Evolutionary conservation across 2,329 filamentous ascomycete species (phyloP).

Genomic region (Calonectria leucothoes): DNA sequence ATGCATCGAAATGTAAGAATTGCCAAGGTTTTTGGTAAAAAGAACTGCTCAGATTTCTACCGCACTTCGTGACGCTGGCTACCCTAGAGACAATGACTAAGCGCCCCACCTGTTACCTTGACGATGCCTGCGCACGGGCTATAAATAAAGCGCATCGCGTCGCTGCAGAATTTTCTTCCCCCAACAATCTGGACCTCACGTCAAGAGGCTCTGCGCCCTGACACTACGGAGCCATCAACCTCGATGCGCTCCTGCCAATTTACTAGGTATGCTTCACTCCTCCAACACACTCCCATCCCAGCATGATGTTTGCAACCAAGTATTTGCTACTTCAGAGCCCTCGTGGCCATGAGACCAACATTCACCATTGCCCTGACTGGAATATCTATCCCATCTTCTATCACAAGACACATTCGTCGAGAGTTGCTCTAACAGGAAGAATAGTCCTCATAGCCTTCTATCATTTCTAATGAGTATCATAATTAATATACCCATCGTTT

Average conservation of each 20-base stretch:
- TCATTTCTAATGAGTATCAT: neutral
- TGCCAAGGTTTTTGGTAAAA: too few relatives aligned
- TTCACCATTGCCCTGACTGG: constrained; percentile 5
- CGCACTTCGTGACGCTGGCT: neutral
- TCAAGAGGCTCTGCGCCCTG: neutral
- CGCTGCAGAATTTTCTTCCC: neutral
- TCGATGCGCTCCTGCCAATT: neutral
- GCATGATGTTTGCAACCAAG: constrained; percentile 6
- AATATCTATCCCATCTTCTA: neutral
- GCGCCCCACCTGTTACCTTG: neutral
- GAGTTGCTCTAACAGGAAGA: neutral
- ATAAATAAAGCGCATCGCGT: neutral
- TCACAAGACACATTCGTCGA: neutral
- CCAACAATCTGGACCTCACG: neutral
- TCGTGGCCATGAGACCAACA: neutral
- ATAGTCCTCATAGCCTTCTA: neutral
- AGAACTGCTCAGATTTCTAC: too few relatives aligned
- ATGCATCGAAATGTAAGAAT: too few relatives aligned
- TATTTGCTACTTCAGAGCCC: constrained; percentile 9
- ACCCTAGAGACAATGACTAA: neutral
- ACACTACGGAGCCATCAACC: too few relatives aligned
- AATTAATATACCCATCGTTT: too few relatives aligned
- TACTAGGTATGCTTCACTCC: neutral
- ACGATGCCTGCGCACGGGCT: neutral
- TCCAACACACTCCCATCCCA: neutral